Base-by-base conservation (phyloP, 1,284 basidiomycete species). In the Fomitopsis schrenkii region DNA sequence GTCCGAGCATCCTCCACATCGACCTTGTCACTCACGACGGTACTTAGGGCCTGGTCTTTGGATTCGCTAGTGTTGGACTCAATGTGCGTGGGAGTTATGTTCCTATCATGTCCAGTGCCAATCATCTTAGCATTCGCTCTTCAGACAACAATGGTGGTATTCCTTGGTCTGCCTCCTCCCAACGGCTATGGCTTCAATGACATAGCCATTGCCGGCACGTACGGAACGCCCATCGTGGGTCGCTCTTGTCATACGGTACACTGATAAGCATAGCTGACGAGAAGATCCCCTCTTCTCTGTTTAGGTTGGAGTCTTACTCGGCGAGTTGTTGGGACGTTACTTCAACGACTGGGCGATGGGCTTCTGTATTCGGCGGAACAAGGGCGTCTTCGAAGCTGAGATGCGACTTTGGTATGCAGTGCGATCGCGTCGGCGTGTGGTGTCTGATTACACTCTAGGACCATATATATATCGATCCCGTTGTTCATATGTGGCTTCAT, bases 301-400 rank as follows among this genome's bases (percentile, higher is more conserved):
- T 6, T 8, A 54, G 52, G 52, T 54, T 7, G 52, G 52, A 14
- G 52, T 54, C 17, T 12, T 54, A 15, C 33, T 54, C 52, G 52
- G 52, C 35, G 52, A 54, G 12, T 19, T 54, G 7, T 35, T 54
- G 15, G 52, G 89, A 40, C 81, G 86, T 17, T 91, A 82, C 66
- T 68, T 80, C 60, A 90, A 91, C 66, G 89, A 91, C 63, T 85
- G 80, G 77, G 82, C 89, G 50, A 84, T 86, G 79, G 81, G 80
- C 62, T 46, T 71, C 17, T 79, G 76, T 57, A 83, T 88, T 65
- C 76, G 79, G 52, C 75, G 83, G 19, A 87, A 90, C 69, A 77
- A 79, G 0, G 89, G 89, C 64, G 84, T 91, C 38, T 91, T 91
- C 72, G 83, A 86, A 66, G 85, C 90, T 8, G 88, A 91, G 69